Evolutionary conservation across 2,329 filamentous ascomycete genomes (phyloP), one percentile per base, ranked within the genome.

Genomic region (Arthrobotrys musiformis): DNA sequence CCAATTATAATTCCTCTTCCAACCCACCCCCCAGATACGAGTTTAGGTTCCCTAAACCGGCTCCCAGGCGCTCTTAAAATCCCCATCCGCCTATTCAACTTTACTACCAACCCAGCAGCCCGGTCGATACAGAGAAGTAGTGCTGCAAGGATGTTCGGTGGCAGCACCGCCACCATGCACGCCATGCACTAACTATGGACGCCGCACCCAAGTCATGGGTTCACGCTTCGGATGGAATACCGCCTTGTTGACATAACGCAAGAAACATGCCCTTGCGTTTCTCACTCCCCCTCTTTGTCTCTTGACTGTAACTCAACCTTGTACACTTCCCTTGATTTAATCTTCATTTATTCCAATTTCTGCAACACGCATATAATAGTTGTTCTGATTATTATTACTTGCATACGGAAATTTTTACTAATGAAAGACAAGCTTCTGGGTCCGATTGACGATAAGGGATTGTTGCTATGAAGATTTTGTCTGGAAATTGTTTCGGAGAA

Each of bases 361-460:
- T 8, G 50, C 5, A 56, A 40, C 17, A 28, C 52, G 52, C 52
- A 37, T 37, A 24, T 13, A n/a, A 24, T 22, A 15, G 17, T 40
- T 17, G 24, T 58, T 58, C 19, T 58, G 19, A 58, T 40, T 40
- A 7, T 58, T 40, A 58, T 58, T 58, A 40, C 54, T 58, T 26
- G 54, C 30, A 58, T 24, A 58, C 54, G 54, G 54, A 58, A 58
- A 40, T 37, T 58, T 40, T 58, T 58, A 58, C 50, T 58, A 15
- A 24, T 40, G 30, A 58, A 40, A 56, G 28, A 19, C 33, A 58
- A 58, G 54, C 33, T 56, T 56, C 50, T 35, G 26, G 50, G 50
- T 58, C 54, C 19, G 54, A 40, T 58, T 58, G 19, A 40, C 30
- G 54, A 58, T 58, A 58, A 56, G 28, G 50, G 33, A 58, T 37